Percentiles rank a stretch among this genome's conserved stretches.
phyloP scores from a whole-genome alignment of 495 filamentous ascomycete species.

The Cetradonia linearis region DNA sequence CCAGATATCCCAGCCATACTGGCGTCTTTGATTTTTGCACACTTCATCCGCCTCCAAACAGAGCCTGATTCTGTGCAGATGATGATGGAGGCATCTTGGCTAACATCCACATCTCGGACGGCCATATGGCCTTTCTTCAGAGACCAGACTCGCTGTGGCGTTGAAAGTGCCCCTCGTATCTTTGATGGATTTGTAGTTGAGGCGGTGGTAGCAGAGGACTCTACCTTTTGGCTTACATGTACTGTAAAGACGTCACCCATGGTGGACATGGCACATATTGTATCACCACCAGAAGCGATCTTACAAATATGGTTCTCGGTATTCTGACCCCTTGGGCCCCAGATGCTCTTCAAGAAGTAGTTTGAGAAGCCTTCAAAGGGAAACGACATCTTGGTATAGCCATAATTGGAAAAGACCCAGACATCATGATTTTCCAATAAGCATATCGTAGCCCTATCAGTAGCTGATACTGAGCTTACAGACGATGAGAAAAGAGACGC shows the following conservation, averaged over 20 bases:
- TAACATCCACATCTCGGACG: slow-evolving; percentile 74
- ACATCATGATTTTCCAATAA: slow-evolving; percentile 80
- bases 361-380: slow-evolving; percentile 62
- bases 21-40: slow-evolving; percentile 67
- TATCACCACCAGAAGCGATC: slow-evolving; percentile 75
- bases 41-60: slow-evolving; percentile 78
- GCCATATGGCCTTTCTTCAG: slow-evolving; percentile 72
- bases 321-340: slow-evolving; percentile 56
- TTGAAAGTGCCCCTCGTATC: slow-evolving; percentile 64
- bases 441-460: slow-evolving; percentile 79
- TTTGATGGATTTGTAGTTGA: slow-evolving; percentile 88
- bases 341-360: slow-evolving; percentile 53
- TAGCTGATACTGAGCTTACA: slow-evolving; percentile 74
- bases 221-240: slow-evolving; percentile 53
- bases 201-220: slow-evolving; percentile 45
- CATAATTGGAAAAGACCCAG: slow-evolving; percentile 87
- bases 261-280: slow-evolving; percentile 73
- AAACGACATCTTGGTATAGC: slow-evolving; percentile 76
- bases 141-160: slow-evolving; percentile 71
- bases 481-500: slow-evolving; percentile 71
- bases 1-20: slow-evolving; percentile 40
- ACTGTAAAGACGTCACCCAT: slow-evolving; percentile 81
- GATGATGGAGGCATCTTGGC: slow-evolving; percentile 90
- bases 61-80: slow-evolving; percentile 85
- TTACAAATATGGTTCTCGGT: slow-evolving; percentile 56